phyloP scores from a whole-genome alignment of 2,329 filamentous ascomycete genomes.

The Colletotrichum tanaceti region DNA sequence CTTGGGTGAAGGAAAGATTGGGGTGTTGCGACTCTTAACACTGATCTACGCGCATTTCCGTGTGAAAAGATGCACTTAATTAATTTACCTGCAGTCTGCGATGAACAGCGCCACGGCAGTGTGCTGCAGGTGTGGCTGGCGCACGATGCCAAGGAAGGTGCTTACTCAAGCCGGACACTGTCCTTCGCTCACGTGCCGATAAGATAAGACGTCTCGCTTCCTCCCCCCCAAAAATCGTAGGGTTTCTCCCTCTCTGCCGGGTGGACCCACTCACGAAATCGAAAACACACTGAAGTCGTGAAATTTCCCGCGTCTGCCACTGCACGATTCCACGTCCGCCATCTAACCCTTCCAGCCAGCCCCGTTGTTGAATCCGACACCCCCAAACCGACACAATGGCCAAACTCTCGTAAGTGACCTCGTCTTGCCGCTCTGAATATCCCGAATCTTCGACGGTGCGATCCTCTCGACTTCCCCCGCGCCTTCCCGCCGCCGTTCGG shows the following conservation, averaged over 20 bases:
- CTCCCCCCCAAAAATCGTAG: conserved; percentile 23
- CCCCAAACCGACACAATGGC: conserved; percentile 68
- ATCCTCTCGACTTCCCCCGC: conserved; percentile 33
- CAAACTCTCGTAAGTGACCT: conserved; percentile 69
- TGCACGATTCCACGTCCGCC: conserved; percentile 40
- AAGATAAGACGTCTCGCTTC: not conserved
- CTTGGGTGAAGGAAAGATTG: no score
- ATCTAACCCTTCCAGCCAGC: conserved; percentile 39
- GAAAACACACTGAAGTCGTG: conserved; percentile 38
- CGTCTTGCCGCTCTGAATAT: conserved; percentile 15
- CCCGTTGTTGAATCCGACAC: conserved; percentile 42
- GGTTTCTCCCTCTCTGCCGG: conserved; percentile 24
- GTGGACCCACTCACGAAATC: conserved; percentile 32
- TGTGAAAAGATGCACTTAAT: no score
- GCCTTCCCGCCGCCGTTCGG: conserved; percentile 37
- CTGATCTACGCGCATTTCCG: no score
- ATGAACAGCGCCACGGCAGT: no score
- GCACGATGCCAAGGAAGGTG: not conserved
- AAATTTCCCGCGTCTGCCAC: conserved; percentile 35
- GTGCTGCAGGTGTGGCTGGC: not conserved
- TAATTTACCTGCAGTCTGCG: no score
- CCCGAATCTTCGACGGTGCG: conserved; percentile 19
- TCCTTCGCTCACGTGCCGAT: not conserved
- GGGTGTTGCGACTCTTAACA: no score
- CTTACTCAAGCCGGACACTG: accelerated